These are phyloP conservation scores for Galerina sulciceps DNA, from an alignment of 768 basidiomycete genomes.

Conservation along the genomic window DNA sequence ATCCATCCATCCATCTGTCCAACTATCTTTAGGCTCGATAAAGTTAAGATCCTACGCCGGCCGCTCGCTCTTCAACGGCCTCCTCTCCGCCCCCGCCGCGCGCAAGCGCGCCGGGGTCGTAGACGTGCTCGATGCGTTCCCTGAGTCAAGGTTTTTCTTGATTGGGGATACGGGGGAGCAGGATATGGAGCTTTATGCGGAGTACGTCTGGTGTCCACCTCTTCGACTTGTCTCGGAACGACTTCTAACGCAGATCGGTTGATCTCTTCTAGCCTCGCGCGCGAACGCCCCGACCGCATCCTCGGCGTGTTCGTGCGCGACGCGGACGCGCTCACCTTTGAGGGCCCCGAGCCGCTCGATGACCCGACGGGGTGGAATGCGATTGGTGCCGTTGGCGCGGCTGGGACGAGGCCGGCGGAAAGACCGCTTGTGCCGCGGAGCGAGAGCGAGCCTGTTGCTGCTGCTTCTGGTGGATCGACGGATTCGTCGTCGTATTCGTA, in stretches of 20 bases:
- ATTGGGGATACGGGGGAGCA: constrained; percentile 96
- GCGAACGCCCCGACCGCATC: constrained; percentile 70
- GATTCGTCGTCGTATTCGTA: neutral
- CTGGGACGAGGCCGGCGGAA: constrained; percentile 22
- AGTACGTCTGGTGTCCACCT: constrained; percentile 37
- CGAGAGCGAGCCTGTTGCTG: constrained; percentile 2
- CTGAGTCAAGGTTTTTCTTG: constrained; percentile 76
- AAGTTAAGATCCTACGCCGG: constrained; percentile 87
- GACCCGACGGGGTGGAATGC: constrained; percentile 67
- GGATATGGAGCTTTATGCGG: constrained; percentile 88
- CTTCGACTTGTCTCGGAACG: neutral
- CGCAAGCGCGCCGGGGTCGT: constrained; percentile 82
- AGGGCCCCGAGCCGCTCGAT: constrained; percentile 42
- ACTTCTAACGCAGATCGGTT: neutral
- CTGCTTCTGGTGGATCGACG: too few species aligned
- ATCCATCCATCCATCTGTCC: neutral
- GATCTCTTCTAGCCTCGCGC: constrained; percentile 53
- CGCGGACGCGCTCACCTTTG: constrained; percentile 43
- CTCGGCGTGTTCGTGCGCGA: constrained; percentile 86
- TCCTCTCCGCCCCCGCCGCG: constrained; percentile 80
- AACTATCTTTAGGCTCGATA: constrained; percentile 59
- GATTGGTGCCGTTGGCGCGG: constrained; percentile 23
- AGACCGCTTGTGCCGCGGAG: constrained; percentile 21
- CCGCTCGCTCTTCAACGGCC: constrained; percentile 79
- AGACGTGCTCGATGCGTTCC: constrained; percentile 79